Conservation (phyloP, 2,329 filamentous ascomycete genomes). For the Trichoderma asperellum region DNA sequence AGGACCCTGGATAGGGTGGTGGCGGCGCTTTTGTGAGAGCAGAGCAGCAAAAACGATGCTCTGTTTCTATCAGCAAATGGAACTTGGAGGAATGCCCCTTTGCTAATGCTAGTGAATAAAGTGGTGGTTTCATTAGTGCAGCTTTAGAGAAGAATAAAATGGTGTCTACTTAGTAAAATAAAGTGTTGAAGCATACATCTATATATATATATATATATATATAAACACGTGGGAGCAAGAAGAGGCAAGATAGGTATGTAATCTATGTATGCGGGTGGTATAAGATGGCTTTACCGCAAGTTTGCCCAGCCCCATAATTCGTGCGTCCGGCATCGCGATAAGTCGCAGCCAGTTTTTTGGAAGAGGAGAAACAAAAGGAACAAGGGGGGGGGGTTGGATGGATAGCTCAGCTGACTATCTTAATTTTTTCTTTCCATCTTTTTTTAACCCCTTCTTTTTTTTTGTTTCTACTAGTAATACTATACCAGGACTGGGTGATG, state of each 20-base stretch:
- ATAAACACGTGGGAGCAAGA: background rate
- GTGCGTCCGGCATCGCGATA: conserved; percentile 25
- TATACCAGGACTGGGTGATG: background rate
- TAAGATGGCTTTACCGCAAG: conserved; percentile 9
- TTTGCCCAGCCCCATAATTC: conserved; percentile 15
- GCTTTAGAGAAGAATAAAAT: background rate
- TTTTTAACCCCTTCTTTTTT: background rate
- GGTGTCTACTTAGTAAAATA: background rate
- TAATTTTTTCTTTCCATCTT: background rate
- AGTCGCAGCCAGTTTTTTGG: too few relatives aligned
- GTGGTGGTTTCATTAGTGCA: background rate
- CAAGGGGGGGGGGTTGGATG: background rate
- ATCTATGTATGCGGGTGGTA: background rate
- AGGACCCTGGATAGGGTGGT: background rate
- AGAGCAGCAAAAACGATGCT: background rate
- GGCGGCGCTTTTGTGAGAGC: background rate
- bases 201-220: background rate
- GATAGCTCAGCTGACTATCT: conserved; percentile 17
- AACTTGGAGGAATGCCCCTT: background rate
- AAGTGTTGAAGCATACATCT: background rate
- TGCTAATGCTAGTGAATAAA: background rate
- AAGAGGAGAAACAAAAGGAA: background rate
- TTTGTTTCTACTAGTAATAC: background rate
- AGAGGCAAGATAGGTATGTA: background rate
- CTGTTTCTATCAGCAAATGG: background rate